Conservation (phyloP, 2,329 filamentous ascomycete genomes). For the Magnaporthiopsis incrustans region DNA sequence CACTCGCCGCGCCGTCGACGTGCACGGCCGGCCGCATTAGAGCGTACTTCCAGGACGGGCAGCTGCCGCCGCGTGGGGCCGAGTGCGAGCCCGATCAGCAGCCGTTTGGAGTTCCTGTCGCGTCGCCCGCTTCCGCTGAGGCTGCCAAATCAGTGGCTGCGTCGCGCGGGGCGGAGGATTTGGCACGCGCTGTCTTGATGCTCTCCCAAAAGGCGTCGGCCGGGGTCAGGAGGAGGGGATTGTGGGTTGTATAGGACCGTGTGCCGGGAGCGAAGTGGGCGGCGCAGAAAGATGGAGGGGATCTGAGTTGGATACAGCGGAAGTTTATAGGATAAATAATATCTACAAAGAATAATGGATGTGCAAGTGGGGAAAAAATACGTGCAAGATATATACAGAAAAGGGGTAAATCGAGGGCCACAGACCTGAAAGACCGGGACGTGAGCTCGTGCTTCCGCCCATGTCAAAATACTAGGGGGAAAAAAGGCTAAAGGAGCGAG, state of each 20-base stretch:
- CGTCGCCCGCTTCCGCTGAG: too few species aligned
- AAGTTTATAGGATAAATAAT: background rate
- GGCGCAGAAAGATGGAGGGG: too few species aligned
- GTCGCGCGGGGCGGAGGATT: too few species aligned
- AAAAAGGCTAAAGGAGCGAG: too few species aligned
- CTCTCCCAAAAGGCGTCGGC: background rate
- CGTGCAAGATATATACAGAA: background rate
- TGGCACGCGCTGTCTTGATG: background rate
- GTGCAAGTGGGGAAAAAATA: background rate
- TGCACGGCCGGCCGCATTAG: constrained; percentile 34
- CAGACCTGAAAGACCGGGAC: background rate
- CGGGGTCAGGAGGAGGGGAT: background rate
- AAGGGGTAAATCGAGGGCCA: background rate
- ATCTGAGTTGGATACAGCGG: too few species aligned
- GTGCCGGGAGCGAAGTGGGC: too few species aligned
- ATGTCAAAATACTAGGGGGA: too few species aligned
- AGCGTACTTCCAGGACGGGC: constrained; percentile 37
- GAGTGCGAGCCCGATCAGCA: constrained; percentile 11
- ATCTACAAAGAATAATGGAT: background rate
- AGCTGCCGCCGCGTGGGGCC: constrained; percentile 26
- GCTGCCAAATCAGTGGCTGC: background rate
- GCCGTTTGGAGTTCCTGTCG: background rate
- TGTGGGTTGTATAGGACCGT: background rate
- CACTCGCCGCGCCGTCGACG: constrained; percentile 32
- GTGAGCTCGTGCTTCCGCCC: too few species aligned